Percentiles rank a stretch among this genome's conserved stretches.
phyloP scores from a whole-genome alignment of 176 grass and related monocot species.

The Oryza coarctata region DNA sequence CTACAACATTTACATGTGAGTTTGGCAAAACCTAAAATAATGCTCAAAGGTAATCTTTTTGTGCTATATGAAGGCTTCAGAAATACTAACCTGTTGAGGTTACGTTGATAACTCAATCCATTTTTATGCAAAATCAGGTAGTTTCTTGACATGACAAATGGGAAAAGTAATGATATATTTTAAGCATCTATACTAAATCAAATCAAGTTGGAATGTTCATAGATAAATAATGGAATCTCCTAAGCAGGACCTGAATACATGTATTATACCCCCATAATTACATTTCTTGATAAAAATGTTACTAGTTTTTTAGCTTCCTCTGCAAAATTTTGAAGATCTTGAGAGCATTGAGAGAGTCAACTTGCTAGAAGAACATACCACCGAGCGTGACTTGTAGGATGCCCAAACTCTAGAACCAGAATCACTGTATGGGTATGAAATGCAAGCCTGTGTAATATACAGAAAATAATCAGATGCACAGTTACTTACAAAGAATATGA shows the following conservation, averaged over 20 bases:
- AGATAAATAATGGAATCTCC: neutral
- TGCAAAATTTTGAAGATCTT: neutral
- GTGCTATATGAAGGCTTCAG: slow-evolving; percentile 2
- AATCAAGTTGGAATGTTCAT: neutral
- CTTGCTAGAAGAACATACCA: slow-evolving; percentile 37
- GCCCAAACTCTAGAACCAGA: slow-evolving; percentile 41
- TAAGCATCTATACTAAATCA: neutral
- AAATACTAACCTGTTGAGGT: neutral
- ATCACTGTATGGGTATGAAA: slow-evolving; percentile 50
- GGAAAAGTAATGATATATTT: neutral
- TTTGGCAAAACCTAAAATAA: neutral
- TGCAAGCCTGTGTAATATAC: slow-evolving; percentile 34
- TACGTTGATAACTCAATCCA: neutral
- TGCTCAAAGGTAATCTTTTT: neutral
- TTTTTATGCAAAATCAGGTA: neutral
- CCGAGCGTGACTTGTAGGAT: slow-evolving; percentile 28
- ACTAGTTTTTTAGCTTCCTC: neutral
- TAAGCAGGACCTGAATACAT: neutral
- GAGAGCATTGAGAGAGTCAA: neutral
- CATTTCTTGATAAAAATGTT: neutral
- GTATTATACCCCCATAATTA: neutral
- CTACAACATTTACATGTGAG: neutral
- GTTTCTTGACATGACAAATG: slow-evolving; percentile 25
- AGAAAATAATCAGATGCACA: slow-evolving; percentile 8
- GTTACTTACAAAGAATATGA: neutral